phyloP scores from a whole-genome alignment of 768 basidiomycete species.

The Pleurotus platypus region DNA sequence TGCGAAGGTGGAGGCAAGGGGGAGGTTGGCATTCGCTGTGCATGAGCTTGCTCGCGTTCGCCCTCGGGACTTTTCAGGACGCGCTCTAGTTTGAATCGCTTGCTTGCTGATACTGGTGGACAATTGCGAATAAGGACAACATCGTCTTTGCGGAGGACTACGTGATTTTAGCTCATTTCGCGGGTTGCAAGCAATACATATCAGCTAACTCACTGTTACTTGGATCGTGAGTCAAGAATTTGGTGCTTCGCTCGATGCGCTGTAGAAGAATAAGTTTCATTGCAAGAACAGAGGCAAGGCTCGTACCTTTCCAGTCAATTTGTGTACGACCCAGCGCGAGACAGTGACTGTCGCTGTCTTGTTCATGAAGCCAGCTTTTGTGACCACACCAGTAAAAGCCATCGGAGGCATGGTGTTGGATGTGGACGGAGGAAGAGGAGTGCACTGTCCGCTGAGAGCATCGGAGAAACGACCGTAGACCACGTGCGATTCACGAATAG shows the following conservation, averaged over 20 bases:
- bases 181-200: neutral
- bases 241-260: constrained; percentile 74
- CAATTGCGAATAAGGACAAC: constrained; percentile 78
- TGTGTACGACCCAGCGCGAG: constrained; percentile 68
- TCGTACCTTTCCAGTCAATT: constrained; percentile 72
- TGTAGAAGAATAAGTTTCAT: constrained; percentile 24
- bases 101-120: constrained; percentile 74
- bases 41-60: constrained; percentile 37
- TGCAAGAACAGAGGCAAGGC: neutral
- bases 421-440: no score
- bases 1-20: neutral
- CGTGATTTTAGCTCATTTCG: neutral
- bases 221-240: constrained; percentile 76
- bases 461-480: no score
- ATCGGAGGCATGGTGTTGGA: constrained; percentile 65
- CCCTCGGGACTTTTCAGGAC: constrained; percentile 67
- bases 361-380: constrained; percentile 79
- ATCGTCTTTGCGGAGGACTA: constrained; percentile 67
- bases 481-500: no score
- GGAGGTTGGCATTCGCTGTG: neutral
- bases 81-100: constrained; percentile 70
- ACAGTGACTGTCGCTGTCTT: constrained; percentile 86
- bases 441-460: no score
- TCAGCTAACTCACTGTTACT: constrained; percentile 50
- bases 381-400: constrained; percentile 70